Conservation (phyloP, 1,139 yeast species). For the Nakaseomyces nivariensis region DNA sequence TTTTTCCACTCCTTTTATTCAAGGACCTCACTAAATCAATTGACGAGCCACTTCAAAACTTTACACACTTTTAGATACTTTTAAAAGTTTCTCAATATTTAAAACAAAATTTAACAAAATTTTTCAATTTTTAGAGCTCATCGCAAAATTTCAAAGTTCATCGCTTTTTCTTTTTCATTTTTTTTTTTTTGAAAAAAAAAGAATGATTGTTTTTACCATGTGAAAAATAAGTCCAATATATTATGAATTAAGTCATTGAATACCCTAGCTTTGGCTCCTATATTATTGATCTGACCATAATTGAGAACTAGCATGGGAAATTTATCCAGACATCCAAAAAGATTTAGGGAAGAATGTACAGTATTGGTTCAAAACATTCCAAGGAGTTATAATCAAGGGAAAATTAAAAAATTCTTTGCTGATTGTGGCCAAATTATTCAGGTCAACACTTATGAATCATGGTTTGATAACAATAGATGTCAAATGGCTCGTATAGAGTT, state of each 20-base stretch:
- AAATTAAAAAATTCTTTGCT: constrained; percentile 37
- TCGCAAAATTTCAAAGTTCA: constrained; percentile 4
- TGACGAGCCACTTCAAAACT: too few species aligned
- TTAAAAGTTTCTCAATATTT: background rate
- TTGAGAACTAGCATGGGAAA: background rate
- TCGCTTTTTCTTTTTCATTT: background rate
- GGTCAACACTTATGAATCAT: constrained; percentile 27
- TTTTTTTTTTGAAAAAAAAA: background rate
- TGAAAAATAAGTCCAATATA: background rate
- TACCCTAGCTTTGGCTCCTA: too few species aligned
- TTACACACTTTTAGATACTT: too few species aligned
- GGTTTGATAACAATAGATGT: constrained; percentile 14
- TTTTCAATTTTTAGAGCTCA: background rate
- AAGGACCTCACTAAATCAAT: too few species aligned
- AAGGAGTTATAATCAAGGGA: constrained; percentile 23
- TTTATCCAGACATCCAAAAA: background rate
- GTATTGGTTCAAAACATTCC: constrained; percentile 27
- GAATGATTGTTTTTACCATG: background rate
- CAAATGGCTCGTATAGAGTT: constrained; percentile 48
- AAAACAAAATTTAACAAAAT: background rate
- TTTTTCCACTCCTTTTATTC: too few species aligned
- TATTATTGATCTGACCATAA: background rate
- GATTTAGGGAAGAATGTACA: constrained; percentile 17
- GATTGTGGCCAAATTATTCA: constrained; percentile 53
- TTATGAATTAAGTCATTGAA: too few species aligned